A percentile compares a stretch with the other conserved stretches of the same genome.
Conservation (phyloP, 139 green algal genomes). For the Chlamydomonas incerta region DNA sequence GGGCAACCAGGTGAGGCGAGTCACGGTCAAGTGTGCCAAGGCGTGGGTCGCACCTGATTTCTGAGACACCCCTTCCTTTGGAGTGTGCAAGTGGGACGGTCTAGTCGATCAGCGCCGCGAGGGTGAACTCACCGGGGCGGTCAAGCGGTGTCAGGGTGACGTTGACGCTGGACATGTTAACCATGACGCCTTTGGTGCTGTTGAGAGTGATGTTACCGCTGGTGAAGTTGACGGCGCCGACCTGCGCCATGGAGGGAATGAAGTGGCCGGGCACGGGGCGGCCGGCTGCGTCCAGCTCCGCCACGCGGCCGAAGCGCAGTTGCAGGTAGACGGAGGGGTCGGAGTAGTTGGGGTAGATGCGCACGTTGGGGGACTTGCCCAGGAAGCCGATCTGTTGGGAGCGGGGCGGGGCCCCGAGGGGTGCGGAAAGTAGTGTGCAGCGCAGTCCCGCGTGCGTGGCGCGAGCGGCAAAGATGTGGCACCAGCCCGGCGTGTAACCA, state of each 20-base stretch:
- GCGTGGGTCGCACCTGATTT: no score
- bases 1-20: no score
- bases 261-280: neutral
- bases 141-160: neutral
- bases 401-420: no score
- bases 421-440: no score
- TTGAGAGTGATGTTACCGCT: neutral
- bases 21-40: no score
- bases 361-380: constrained; percentile 22
- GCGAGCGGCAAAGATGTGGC: no score
- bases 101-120: no score
- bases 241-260: neutral
- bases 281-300: neutral
- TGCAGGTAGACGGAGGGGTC: constrained; percentile 28
- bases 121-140: neutral
- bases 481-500: no score
- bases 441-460: no score
- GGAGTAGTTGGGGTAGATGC: constrained; percentile 38
- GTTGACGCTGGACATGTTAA: neutral
- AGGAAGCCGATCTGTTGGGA: constrained; percentile 19
- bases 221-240: neutral
- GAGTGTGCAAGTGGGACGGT: no score
- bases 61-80: no score
- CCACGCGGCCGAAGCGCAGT: constrained; percentile 20
- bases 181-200: neutral